phyloP scores from a whole-genome alignment of 495 filamentous ascomycete genomes.

The Tetracladium setigerum region DNA sequence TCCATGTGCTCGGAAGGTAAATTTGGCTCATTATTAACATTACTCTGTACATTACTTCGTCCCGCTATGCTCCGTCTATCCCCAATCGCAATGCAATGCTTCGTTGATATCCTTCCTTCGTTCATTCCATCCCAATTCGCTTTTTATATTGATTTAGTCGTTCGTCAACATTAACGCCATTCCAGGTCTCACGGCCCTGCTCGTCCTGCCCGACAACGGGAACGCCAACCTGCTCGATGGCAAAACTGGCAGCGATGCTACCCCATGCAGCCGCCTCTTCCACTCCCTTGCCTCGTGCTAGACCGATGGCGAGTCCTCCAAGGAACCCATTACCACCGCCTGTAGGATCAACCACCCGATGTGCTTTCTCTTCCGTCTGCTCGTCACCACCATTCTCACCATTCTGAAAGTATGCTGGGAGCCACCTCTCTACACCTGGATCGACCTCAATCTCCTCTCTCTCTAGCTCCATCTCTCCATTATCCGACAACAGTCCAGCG shows the following conservation, averaged over 20 bases:
- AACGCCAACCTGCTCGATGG: slow-evolving; percentile 88
- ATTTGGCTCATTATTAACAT: too few species aligned
- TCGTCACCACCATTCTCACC: slow-evolving; percentile 22
- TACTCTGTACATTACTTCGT: too few species aligned
- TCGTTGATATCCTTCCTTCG: too few species aligned
- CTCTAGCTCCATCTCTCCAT: slow-evolving; percentile 43
- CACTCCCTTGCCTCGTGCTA: slow-evolving; percentile 55
- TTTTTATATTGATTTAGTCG: slow-evolving; percentile 44
- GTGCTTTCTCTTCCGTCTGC: slow-evolving; percentile 11
- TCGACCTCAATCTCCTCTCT: slow-evolving; percentile 51
- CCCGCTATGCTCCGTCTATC: too few species aligned
- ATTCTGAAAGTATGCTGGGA: slow-evolving; percentile 45
- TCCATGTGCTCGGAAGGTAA: too few species aligned
- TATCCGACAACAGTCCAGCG: slow-evolving; percentile 39
- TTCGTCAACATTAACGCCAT: slow-evolving; percentile 49
- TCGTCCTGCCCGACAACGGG: slow-evolving; percentile 48
- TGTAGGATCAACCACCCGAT: slow-evolving; percentile 77
- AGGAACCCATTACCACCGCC: slow-evolving; percentile 95
- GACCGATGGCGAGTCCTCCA: slow-evolving; percentile 69
- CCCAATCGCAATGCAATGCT: too few species aligned
- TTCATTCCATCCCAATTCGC: slow-evolving; percentile 10
- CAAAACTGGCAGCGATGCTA: slow-evolving; percentile 83
- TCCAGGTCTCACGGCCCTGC: slow-evolving; percentile 67
- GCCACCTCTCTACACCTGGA: slow-evolving; percentile 46
- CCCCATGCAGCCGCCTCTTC: slow-evolving; percentile 69